Evolutionary conservation across 306 rosid genomes (phyloP).

Genomic region (Ammopiptanthus mongolicus): DNA sequence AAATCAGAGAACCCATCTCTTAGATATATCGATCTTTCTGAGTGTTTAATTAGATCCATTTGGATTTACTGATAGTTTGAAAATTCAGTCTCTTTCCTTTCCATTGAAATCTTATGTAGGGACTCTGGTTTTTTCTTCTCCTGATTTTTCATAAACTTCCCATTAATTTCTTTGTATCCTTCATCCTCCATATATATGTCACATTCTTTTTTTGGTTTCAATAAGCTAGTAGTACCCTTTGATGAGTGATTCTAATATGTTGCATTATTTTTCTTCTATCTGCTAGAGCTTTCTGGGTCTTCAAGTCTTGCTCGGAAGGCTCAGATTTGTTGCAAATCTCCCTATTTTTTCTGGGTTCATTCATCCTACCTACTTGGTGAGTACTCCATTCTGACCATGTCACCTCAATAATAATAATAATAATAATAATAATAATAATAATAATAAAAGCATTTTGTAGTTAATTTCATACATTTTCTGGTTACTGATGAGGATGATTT

Average conservation of each 20-base stretch:
- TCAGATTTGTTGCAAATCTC: slow-evolving; percentile 16
- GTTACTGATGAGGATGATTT: neutral
- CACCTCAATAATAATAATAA: no score
- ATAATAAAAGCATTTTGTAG: neutral
- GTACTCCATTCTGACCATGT: neutral
- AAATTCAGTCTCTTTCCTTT: neutral
- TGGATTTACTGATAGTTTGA: neutral
- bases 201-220: neutral
- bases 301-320: neutral
- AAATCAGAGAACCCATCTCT: neutral
- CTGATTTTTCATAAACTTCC: neutral
- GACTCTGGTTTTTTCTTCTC: neutral
- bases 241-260: neutral
- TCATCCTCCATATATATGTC: neutral
- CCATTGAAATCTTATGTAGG: neutral
- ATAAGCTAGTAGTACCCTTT: neutral
- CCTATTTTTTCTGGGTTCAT: neutral
- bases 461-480: neutral
- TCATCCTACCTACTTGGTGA: neutral
- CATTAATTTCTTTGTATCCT: neutral
- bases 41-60: slow-evolving; percentile 21
- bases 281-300: neutral
- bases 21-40: neutral
- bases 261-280: slow-evolving; percentile 1
- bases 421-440: no score